phyloP scores from a whole-genome alignment of 208 protist species.

The Crithidia bombi region DNA sequence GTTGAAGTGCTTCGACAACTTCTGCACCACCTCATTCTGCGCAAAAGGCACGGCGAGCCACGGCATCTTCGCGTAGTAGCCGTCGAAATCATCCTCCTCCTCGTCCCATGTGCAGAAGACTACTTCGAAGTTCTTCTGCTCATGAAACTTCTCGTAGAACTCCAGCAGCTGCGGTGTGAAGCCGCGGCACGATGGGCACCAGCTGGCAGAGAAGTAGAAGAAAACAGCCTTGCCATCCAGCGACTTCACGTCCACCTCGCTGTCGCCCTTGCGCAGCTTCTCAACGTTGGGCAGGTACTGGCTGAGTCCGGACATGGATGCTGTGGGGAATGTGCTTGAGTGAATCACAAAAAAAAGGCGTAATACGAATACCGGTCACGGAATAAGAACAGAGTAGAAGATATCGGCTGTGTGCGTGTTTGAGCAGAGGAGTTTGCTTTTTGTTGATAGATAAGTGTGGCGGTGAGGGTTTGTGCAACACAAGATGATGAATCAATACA shows the following conservation, averaged over 20 bases:
- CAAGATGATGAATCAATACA: too few relatives aligned
- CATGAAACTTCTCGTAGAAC: constrained; percentile 78
- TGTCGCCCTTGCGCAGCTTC: constrained; percentile 18
- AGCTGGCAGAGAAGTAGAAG: constrained; percentile 94
- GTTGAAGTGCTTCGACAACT: constrained; percentile 50
- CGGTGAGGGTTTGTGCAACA: too few relatives aligned
- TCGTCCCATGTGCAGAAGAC: constrained; percentile 85
- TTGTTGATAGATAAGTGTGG: too few relatives aligned
- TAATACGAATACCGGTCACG: neutral
- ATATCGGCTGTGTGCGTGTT: too few relatives aligned
- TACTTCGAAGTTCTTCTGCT: constrained; percentile 88
- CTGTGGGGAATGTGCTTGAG: neutral
- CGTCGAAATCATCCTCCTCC: constrained; percentile 61
- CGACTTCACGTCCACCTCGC: constrained; percentile 18
- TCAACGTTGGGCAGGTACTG: constrained; percentile 7
- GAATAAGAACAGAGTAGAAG: too few relatives aligned
- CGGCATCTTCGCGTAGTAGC: constrained; percentile 86
- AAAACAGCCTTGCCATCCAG: constrained; percentile 72
- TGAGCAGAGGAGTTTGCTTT: too few relatives aligned
- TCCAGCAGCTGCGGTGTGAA: constrained; percentile 90
- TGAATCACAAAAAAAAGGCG: neutral
- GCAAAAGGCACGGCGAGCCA: constrained; percentile 78
- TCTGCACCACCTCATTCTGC: constrained; percentile 41
- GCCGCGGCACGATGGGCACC: constrained; percentile 93
- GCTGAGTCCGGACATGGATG: constrained; percentile 16